These are phyloP conservation scores for Nakazawaea ernobii DNA, from an alignment of 805 yeast species.

Conservation along the genomic window DNA sequence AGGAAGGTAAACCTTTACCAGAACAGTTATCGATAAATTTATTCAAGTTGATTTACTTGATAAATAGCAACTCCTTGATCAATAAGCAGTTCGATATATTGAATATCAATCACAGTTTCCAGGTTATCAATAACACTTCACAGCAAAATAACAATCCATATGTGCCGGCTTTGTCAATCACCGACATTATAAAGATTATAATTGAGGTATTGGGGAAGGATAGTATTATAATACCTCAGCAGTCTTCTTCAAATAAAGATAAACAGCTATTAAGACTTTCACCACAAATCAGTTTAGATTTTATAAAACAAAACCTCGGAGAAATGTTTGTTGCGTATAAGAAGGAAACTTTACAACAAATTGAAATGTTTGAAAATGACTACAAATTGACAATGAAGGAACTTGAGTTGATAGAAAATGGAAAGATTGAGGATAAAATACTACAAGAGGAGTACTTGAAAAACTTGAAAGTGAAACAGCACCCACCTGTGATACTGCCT, in stretches of 20 bases:
- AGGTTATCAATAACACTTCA: conserved; percentile 13
- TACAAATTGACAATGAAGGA: conserved; percentile 30
- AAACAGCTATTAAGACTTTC: conserved; percentile 24
- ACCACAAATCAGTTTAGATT: conserved; percentile 21
- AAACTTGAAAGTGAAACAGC: conserved; percentile 14
- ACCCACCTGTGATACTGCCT: background rate
- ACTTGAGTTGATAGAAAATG: conserved; percentile 34
- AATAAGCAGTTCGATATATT: conserved; percentile 28
- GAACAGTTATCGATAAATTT: conserved; percentile 29
- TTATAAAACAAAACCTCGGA: conserved; percentile 28
- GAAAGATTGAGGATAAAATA: conserved; percentile 31
- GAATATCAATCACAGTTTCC: conserved; percentile 23
- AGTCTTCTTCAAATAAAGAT: conserved; percentile 16
- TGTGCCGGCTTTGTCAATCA: conserved; percentile 23
- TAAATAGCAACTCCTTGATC: conserved; percentile 30
- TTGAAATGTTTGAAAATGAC: conserved; percentile 32
- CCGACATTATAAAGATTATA: conserved; percentile 30
- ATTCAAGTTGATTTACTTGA: conserved; percentile 28
- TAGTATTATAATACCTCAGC: conserved; percentile 13
- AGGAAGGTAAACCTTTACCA: conserved; percentile 25
- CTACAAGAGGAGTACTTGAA: conserved; percentile 22
- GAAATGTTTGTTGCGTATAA: conserved; percentile 27
- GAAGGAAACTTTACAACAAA: conserved; percentile 25
- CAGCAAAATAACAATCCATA: conserved; percentile 4
- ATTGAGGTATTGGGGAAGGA: conserved; percentile 28